These are phyloP conservation scores for Calonectria pseudoturangicola DNA, from an alignment of 2,329 filamentous ascomycete species.

Conservation along the genomic window DNA sequence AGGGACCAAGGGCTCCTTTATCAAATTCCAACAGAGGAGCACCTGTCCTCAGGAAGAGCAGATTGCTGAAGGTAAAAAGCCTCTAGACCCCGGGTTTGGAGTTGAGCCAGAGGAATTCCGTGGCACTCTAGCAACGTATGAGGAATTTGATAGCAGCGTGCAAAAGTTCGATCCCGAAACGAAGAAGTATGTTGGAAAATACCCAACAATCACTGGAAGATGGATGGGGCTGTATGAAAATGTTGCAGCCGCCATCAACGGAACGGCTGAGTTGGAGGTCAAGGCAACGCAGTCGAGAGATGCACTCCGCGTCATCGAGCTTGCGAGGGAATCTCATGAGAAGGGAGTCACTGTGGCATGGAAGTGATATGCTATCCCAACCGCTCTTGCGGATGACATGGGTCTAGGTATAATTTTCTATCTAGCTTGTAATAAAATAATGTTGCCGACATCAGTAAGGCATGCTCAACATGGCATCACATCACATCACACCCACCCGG, in stretches of 20 bases:
- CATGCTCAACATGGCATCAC: not conserved
- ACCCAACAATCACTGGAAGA: conserved; percentile 61
- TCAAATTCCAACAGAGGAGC: conserved; percentile 60
- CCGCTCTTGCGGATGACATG: no score
- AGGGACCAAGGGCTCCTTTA: conserved; percentile 48
- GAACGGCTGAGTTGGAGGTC: conserved; percentile 61
- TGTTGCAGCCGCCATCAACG: conserved; percentile 61
- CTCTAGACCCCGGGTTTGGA: conserved; percentile 45
- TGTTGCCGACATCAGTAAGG: not conserved
- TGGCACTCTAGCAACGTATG: conserved; percentile 60
- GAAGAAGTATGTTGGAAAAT: conserved; percentile 60
- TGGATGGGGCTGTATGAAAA: conserved; percentile 65
- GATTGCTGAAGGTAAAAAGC: conserved; percentile 40
- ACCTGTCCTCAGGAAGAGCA: conserved; percentile 59
- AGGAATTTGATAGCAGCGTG: conserved; percentile 57
- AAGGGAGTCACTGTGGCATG: conserved; percentile 57
- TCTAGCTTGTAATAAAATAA: not conserved
- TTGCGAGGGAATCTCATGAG: conserved; percentile 63
- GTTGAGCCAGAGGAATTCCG: conserved; percentile 46
- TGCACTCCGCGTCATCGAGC: conserved; percentile 60
- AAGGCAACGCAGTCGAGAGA: conserved; percentile 62
- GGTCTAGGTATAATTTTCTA: not conserved
- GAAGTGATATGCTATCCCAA: conserved; percentile 27
- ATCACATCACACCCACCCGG: not conserved
- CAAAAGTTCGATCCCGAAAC: conserved; percentile 58